Percentiles rank a stretch among this genome's conserved stretches.
These are phyloP conservation scores for Xylaria intraflava DNA, from an alignment of 495 filamentous ascomycete species.

Conservation along the genomic window DNA sequence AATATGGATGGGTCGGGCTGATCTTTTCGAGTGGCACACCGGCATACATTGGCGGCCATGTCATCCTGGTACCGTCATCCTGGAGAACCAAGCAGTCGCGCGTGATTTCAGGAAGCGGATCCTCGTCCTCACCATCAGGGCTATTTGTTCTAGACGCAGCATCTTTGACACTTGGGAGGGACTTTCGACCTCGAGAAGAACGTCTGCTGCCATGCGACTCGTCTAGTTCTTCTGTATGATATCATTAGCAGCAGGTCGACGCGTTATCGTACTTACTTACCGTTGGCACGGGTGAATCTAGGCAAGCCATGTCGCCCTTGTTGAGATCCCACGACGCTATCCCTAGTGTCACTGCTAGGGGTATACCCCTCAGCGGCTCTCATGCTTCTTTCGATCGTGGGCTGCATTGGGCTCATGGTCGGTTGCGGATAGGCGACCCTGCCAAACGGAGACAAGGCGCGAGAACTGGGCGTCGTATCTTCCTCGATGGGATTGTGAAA, in stretches of 20 bases:
- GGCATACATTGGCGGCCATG: conserved; percentile 34
- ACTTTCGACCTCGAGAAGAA: conserved; percentile 21
- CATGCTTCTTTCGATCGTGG: conserved; percentile 5
- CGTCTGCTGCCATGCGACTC: conserved; percentile 12
- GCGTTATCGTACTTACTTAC: background rate
- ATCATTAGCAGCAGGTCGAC: background rate
- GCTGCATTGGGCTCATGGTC: conserved; percentile 1
- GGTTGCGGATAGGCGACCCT: conserved; percentile 12
- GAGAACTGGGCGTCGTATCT: conserved; percentile 10
- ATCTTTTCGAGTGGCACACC: conserved; percentile 43
- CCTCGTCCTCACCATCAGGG: no score
- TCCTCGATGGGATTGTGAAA: conserved; percentile 28
- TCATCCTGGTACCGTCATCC: conserved; percentile 35
- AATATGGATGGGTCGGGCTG: conserved; percentile 35
- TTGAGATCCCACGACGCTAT: conserved; percentile 16
- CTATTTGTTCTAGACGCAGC: conserved; percentile 18
- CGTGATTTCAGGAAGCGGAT: no score
- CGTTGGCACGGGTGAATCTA: conserved; percentile 7
- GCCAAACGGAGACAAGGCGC: conserved; percentile 17
- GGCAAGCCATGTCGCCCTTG: conserved; percentile 22
- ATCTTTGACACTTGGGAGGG: conserved; percentile 22
- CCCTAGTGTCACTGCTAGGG: background rate
- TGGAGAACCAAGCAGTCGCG: conserved; percentile 28
- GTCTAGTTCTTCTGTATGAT: conserved; percentile 7
- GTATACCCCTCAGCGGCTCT: background rate